Conservation (phyloP, 371 early-diverging fungal species). For the Mucor plumbeus region DNA sequence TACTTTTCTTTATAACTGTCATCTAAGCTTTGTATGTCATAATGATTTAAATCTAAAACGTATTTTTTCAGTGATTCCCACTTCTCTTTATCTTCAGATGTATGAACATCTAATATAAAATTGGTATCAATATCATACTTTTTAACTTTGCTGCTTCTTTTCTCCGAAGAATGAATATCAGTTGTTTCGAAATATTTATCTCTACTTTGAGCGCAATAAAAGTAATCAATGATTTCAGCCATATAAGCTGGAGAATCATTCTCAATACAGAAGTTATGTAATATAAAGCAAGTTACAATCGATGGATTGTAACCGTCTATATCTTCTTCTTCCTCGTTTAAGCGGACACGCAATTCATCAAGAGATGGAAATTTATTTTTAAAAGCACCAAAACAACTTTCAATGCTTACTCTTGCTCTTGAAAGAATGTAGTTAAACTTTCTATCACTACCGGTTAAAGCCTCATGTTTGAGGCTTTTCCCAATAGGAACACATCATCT, state of each 20-base stretch:
- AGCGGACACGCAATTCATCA: not conserved
- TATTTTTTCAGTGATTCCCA: not conserved
- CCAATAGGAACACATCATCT: not conserved
- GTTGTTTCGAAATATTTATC: not conserved
- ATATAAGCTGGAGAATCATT: constrained; percentile 25
- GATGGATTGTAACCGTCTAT: not conserved
- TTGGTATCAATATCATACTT: not conserved
- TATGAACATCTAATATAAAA: not conserved
- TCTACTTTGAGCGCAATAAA: not conserved
- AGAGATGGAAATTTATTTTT: not conserved
- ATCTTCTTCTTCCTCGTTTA: not conserved
- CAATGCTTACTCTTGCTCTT: not conserved
- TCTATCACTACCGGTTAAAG: not conserved
- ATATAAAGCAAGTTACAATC: not conserved
- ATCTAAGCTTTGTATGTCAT: too few species aligned
- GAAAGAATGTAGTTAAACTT: not conserved
- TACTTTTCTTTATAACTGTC: too few species aligned
- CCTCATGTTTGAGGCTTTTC: not conserved
- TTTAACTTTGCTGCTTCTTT: not conserved
- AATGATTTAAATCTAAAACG: too few species aligned
- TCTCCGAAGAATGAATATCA: not conserved
- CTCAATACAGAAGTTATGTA: not conserved
- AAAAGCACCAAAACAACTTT: not conserved
- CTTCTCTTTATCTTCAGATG: not conserved
- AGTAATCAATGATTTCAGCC: not conserved